Conservation (phyloP, 208 protist species). For the Trypanosoma theileri region DNA sequence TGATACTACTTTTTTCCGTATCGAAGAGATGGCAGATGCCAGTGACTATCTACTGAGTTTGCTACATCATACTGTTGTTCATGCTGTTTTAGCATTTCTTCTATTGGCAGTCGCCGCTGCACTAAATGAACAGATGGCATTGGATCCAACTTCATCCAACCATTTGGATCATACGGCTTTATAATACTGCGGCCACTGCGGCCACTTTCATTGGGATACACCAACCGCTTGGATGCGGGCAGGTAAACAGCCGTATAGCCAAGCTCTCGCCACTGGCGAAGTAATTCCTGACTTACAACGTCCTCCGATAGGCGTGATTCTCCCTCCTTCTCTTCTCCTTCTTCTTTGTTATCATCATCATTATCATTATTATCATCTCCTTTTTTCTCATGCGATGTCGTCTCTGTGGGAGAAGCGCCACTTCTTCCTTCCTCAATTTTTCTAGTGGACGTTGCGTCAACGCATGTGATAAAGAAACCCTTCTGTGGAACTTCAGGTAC, state of each 20-base stretch:
- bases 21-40: constrained; percentile 3
- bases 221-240: constrained; percentile 25
- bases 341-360: constrained; percentile 12
- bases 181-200: neutral
- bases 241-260: constrained; percentile 79
- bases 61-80: neutral
- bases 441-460: constrained; percentile 15
- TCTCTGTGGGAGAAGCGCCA: neutral
- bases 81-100: neutral
- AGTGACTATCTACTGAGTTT: neutral
- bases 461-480: constrained; percentile 28
- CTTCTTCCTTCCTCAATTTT: neutral
- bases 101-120: constrained; percentile 38
- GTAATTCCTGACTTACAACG: constrained; percentile 21
- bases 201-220: constrained; percentile 7
- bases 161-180: constrained; percentile 15
- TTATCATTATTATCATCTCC: constrained; percentile 16
- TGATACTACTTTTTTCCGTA: constrained; percentile 2
- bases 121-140: constrained; percentile 66
- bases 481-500: neutral
- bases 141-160: constrained; percentile 45
- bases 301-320: neutral
- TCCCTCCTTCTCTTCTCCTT: too few species aligned
- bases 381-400: neutral
- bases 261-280: constrained; percentile 65